These are phyloP conservation scores for Neurospora sp. DNA, from an alignment of 495 filamentous ascomycete species.

Conservation along the genomic window DNA sequence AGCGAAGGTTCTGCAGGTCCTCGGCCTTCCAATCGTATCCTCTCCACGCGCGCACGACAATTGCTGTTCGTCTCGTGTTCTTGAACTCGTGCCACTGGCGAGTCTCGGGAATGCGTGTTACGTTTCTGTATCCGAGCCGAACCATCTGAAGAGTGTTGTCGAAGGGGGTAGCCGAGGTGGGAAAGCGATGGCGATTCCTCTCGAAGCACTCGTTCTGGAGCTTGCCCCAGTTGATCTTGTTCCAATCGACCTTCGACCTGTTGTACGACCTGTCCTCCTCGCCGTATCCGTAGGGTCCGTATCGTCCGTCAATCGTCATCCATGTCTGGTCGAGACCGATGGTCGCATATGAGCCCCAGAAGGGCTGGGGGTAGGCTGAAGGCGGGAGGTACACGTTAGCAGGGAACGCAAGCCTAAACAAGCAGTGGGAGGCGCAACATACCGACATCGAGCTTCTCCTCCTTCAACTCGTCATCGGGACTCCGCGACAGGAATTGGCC, in stretches of 20 bases:
- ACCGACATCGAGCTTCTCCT: constrained; percentile 15
- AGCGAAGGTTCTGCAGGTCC: constrained; percentile 39
- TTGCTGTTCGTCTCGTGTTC: constrained; percentile 23
- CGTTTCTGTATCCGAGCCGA: constrained; percentile 17
- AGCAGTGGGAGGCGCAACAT: not conserved
- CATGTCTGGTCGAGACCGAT: constrained; percentile 19
- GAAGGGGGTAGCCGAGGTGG: constrained; percentile 5
- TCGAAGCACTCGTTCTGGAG: constrained; percentile 62
- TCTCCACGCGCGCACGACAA: constrained; percentile 33
- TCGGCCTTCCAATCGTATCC: constrained; percentile 32
- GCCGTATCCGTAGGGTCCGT: constrained; percentile 24
- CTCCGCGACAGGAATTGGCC: constrained; percentile 18
- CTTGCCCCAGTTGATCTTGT: constrained; percentile 60
- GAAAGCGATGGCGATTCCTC: constrained; percentile 58
- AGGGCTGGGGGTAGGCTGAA: constrained; percentile 21
- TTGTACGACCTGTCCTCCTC: constrained; percentile 17
- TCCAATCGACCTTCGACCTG: constrained; percentile 56
- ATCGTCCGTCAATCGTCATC: constrained; percentile 18
- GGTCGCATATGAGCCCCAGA: constrained; percentile 22
- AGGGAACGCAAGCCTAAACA: not conserved
- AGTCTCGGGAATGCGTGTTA: constrained; percentile 13
- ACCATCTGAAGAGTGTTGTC: constrained; percentile 15
- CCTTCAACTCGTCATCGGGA: constrained; percentile 20
- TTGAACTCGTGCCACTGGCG: constrained; percentile 24
- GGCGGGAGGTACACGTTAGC: constrained; percentile 3